Evolutionary conservation across 2,329 filamentous ascomycete species (phyloP), one percentile per base, ranked within the genome.

Genomic region (Pseudogymnoascus verrucosus): DNA sequence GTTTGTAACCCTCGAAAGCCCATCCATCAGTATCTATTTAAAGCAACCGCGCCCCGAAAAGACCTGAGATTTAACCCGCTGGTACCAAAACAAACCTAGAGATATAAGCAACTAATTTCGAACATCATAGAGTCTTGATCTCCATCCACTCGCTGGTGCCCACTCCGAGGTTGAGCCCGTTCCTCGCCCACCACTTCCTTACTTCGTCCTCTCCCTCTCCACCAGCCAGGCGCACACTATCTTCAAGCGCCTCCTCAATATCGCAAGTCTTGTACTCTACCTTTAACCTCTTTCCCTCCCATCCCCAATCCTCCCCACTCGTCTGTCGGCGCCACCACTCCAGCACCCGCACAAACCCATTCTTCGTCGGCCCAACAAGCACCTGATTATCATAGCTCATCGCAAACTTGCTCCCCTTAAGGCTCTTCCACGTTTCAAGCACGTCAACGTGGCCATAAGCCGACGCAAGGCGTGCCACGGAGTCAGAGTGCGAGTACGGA

Each of bases 231-330:
- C 84, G 84, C 60, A 93, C 84, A 21, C 91, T 90, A 73, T 96
- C 93, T 74, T 97, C 93, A 40, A 97, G 81, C 0, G 93, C 93
- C 76, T 97, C 93, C 74, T 97, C 93, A 66, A 98, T 95, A 74
- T 96, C 92, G 74, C 92, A 96, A 1, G 91, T 96, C 74, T 93
- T 93, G 76, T 96, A 97, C 75, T 96, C 91, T 26, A 97, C 92
- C 62, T 84, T 83, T 69, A 93, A 81, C 0, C 87, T 85, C 37
- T 77, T 79, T 34, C 80, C 76, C 14, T 82, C 82, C 42, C 79
- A 66, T 0, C 64, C 31, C 44, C 76, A 82, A 80, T 84, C 42
- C 78, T 82, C 78, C 60, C 83, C 80, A 62, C 82, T 78, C 6
- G 84, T 83, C 69, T 87, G 89, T 62, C 81, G 82, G 71, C 90